These are phyloP conservation scores for Lodderomyces oxycetoniae DNA, from an alignment of 1,139 yeast species.

Conservation along the genomic window DNA sequence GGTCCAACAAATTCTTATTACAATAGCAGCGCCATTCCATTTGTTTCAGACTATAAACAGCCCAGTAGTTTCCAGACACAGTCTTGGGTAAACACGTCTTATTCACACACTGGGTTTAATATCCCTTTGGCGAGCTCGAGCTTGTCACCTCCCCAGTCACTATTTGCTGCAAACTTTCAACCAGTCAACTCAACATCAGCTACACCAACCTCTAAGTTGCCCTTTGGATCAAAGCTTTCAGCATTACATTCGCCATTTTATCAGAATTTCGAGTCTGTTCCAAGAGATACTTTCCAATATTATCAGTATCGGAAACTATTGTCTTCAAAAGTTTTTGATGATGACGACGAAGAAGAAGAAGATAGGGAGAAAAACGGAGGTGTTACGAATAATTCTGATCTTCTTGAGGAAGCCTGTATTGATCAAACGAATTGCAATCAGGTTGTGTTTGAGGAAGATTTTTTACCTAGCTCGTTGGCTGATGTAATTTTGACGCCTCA, in stretches of 20 bases:
- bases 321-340: constrained; percentile 38
- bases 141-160: too few species aligned
- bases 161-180: background rate
- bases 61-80: too few species aligned
- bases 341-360: constrained; percentile 32
- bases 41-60: too few species aligned
- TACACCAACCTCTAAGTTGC: constrained; percentile 9
- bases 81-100: too few species aligned
- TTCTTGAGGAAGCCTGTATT: constrained; percentile 11
- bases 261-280: constrained; percentile 1
- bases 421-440: constrained; percentile 20
- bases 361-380: constrained; percentile 3
- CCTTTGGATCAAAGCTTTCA: constrained; percentile 6
- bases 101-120: too few species aligned
- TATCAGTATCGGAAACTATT: constrained; percentile 28
- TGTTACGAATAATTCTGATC: constrained; percentile 1
- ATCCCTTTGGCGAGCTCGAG: too few species aligned
- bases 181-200: constrained; percentile 8
- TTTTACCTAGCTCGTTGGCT: constrained; percentile 69
- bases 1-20: too few species aligned
- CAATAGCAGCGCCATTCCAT: too few species aligned
- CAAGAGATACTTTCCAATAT: constrained; percentile 1
- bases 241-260: constrained; percentile 5
- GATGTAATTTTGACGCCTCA: constrained; percentile 73
- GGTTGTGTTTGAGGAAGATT: constrained; percentile 57